phyloP scores from a whole-genome alignment of 805 yeast species.

The Metschnikowia dekortorum region DNA sequence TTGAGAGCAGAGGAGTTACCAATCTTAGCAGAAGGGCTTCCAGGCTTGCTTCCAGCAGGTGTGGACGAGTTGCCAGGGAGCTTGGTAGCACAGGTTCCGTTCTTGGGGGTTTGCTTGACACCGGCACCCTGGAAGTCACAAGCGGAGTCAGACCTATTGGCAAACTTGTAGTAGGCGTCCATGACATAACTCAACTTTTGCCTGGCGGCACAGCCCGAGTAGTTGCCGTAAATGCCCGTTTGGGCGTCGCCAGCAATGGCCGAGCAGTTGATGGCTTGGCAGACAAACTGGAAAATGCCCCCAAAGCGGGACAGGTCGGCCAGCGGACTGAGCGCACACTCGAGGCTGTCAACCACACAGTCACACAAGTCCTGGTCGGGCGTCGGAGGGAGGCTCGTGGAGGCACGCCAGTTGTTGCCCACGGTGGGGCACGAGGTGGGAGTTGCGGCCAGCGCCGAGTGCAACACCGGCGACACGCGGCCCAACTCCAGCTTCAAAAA shows the following conservation, averaged over 20 bases:
- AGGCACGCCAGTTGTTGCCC: conserved; percentile 34
- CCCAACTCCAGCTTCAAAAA: conserved; percentile 41
- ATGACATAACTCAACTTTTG: not conserved
- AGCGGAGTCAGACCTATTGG: not conserved
- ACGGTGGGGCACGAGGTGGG: conserved; percentile 35
- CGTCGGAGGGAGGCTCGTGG: conserved; percentile 41
- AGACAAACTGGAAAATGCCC: conserved; percentile 31
- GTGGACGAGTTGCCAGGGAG: too few species aligned
- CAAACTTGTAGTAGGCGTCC: not conserved
- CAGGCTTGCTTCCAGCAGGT: too few species aligned
- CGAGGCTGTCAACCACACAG: conserved; percentile 31
- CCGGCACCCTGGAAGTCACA: not conserved
- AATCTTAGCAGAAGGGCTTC: too few species aligned
- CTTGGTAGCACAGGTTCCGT: not conserved
- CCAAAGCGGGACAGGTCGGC: conserved; percentile 31
- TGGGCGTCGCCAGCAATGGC: conserved; percentile 38
- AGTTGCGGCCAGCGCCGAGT: conserved; percentile 20
- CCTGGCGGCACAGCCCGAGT: not conserved
- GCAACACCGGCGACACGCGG: conserved; percentile 44
- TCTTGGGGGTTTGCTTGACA: not conserved
- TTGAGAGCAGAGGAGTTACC: too few species aligned
- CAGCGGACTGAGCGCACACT: conserved; percentile 30
- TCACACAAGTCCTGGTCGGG: conserved; percentile 35
- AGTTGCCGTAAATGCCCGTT: conserved; percentile 30
- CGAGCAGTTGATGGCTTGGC: conserved; percentile 32